phyloP scores from a whole-genome alignment of 2,329 filamentous ascomycete genomes.

The Aplosporella prunicola region DNA sequence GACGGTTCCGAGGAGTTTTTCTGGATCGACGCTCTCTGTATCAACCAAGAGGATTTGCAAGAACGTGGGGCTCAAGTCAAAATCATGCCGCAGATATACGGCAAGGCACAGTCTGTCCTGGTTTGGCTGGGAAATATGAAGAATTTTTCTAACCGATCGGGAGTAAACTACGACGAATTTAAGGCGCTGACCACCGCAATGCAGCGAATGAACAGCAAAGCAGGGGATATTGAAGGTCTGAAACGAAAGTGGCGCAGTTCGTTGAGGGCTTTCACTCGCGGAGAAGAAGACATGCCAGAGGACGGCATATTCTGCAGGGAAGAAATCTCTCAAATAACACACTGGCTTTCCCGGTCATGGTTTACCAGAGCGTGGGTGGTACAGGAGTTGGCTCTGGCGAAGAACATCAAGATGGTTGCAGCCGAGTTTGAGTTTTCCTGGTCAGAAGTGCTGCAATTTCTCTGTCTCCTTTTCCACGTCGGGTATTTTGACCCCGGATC shows the following conservation, averaged over 20 bases:
- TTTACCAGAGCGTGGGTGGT: constrained; percentile 5
- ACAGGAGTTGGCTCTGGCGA: constrained; percentile 7
- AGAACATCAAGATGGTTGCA: not conserved
- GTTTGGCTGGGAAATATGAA: not conserved
- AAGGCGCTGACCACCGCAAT: constrained; percentile 1
- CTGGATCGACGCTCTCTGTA: constrained; percentile 15
- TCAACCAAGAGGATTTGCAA: constrained; percentile 4
- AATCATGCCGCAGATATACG: constrained; percentile 1
- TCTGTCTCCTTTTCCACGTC: not conserved
- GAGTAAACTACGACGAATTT: not conserved
- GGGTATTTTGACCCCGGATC: constrained; percentile 2
- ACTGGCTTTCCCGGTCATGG: constrained; percentile 3
- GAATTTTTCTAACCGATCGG: not conserved
- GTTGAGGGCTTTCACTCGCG: not conserved
- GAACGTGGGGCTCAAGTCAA: constrained; percentile 1
- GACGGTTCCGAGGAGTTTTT: not conserved
- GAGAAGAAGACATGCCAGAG: not conserved
- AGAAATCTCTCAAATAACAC: not conserved
- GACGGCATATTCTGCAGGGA: not conserved
- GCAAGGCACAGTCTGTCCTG: not conserved
- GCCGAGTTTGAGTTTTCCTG: not conserved
- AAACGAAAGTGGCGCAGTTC: constrained; percentile 3
- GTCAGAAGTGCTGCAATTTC: constrained; percentile 4
- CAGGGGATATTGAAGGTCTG: not conserved
- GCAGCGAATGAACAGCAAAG: constrained; percentile 1